Evolutionary conservation across 306 rosid genomes (phyloP).

Genomic region (Trifolium pratense): DNA sequence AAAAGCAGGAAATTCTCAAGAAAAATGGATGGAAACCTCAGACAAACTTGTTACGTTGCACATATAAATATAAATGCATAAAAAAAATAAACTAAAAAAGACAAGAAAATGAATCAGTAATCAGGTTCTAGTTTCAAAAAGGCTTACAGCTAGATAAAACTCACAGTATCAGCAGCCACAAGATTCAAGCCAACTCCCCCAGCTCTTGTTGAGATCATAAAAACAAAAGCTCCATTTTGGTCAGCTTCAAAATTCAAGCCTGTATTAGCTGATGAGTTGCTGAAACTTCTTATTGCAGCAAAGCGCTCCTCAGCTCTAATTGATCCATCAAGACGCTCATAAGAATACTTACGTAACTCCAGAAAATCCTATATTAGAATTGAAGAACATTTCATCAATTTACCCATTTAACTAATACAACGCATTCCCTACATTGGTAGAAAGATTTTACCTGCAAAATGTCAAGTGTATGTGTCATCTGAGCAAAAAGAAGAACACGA

Average conservation of each 20-base stretch:
- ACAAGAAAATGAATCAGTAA: constrained; percentile 12
- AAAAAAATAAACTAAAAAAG: not conserved
- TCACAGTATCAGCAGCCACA: constrained; percentile 95
- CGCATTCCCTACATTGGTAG: constrained; percentile 27
- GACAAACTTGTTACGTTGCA: too few species aligned
- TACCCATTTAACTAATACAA: constrained; percentile 26
- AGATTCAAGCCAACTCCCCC: constrained; percentile 99
- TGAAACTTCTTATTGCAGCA: constrained; percentile 96
- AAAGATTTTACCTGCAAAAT: constrained; percentile 71
- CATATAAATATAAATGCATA: too few species aligned
- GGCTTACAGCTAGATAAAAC: constrained; percentile 45
- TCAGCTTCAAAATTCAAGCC: constrained; percentile 57
- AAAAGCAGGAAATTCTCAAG: too few species aligned
- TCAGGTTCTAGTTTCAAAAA: constrained; percentile 8
- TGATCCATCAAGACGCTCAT: constrained; percentile 98
- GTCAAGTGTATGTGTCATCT: constrained; percentile 97
- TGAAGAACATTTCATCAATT: constrained; percentile 31
- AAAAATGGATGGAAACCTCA: too few species aligned
- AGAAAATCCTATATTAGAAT: constrained; percentile 69
- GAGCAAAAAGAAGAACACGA: constrained; percentile 92
- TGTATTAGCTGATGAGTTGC: constrained; percentile 56
- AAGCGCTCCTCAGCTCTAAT: constrained; percentile 98
- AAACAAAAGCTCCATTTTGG: constrained; percentile 74
- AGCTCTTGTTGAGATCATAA: constrained; percentile 94
- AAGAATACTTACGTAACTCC: constrained; percentile 82